Percentiles rank a stretch among this genome's conserved stretches.
phyloP scores from a whole-genome alignment of 352 stramenopile genomes.

The Blastocystis sp. region DNA sequence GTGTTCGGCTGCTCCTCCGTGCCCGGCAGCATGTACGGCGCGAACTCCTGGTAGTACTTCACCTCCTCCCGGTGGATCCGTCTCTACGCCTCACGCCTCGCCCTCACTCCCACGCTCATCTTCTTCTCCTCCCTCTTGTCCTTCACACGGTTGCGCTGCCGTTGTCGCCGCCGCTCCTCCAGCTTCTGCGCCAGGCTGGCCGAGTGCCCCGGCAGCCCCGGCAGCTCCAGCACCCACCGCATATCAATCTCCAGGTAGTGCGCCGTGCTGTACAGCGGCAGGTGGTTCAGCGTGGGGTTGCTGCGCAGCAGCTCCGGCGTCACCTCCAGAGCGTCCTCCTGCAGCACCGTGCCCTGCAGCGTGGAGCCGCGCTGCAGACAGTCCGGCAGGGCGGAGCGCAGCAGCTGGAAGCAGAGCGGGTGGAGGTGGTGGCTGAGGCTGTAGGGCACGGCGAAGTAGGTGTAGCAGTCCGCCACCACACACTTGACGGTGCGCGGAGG shows the following conservation, averaged over 20 bases:
- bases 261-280: not conserved
- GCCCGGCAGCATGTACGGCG: not conserved
- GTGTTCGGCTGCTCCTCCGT: slow-evolving; percentile 6
- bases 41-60: not conserved
- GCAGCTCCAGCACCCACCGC: not conserved
- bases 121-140: not conserved
- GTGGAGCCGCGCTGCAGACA: not conserved
- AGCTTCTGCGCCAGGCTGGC: not conserved
- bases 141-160: not conserved
- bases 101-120: not conserved
- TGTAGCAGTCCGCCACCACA: not conserved
- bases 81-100: not conserved
- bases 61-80: not conserved
- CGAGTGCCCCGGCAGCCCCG: not conserved
- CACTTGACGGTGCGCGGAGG: not conserved
- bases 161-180: not conserved
- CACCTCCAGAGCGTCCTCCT: slow-evolving; percentile 14
- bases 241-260: slow-evolving; percentile 29
- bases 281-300: not conserved
- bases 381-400: not conserved
- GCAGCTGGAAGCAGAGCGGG: not conserved
- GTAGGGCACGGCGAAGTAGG: slow-evolving; percentile 5
- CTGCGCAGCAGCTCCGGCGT: not conserved
- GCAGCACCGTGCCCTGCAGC: not conserved
- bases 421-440: slow-evolving; percentile 1